Conservation (phyloP, 345 rosid species). For the Viola odorata region DNA sequence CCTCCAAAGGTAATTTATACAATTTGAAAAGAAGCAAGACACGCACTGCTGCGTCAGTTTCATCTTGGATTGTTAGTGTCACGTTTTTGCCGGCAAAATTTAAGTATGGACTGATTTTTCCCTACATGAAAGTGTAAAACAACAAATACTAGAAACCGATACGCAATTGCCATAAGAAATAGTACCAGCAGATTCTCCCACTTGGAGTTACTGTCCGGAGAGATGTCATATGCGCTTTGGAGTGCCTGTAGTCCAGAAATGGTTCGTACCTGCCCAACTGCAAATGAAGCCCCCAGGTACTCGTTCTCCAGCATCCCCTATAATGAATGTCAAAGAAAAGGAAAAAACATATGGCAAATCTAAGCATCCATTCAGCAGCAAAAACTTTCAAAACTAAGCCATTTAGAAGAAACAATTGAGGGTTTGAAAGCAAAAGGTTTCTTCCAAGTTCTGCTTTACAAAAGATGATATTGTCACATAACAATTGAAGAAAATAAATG, state of each 20-base stretch:
- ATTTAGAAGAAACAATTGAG: background rate
- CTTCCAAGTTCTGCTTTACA: background rate
- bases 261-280: slow-evolving; percentile 87
- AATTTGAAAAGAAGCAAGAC: background rate
- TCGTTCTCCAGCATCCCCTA: slow-evolving; percentile 96
- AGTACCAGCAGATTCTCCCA: slow-evolving; percentile 82
- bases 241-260: slow-evolving; percentile 84
- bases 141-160: slow-evolving; percentile 57
- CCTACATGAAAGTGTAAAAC: slow-evolving; percentile 47
- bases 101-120: slow-evolving; percentile 24
- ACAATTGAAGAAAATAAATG: background rate
- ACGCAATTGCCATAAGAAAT: slow-evolving; percentile 73
- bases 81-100: slow-evolving; percentile 31
- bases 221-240: slow-evolving; percentile 63
- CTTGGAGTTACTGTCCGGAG: slow-evolving; percentile 61
- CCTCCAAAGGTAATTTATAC: background rate
- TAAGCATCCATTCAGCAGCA: background rate
- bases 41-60: slow-evolving; percentile 15
- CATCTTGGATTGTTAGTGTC: slow-evolving; percentile 40
- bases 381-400: background rate
- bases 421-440: background rate
- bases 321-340: background rate
- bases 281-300: slow-evolving; percentile 72
- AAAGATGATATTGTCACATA: background rate
- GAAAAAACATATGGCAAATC: background rate